Evolutionary conservation across 306 rosid species (phyloP).

Genomic region (Cercis canadensis): DNA sequence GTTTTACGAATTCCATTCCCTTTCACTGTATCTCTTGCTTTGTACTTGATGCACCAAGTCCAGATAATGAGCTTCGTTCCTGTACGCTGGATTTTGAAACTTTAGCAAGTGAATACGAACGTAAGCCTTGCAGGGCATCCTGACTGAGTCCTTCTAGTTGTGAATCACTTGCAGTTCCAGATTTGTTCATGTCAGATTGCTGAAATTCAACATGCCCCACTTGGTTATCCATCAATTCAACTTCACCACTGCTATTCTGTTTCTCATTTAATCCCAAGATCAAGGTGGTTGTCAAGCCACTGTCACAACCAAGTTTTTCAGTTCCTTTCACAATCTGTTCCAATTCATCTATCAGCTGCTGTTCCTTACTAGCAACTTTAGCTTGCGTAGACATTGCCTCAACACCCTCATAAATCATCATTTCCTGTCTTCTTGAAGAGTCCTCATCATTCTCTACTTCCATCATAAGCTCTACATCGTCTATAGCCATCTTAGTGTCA

Average conservation of each 20-base stretch:
- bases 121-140: constrained; percentile 28
- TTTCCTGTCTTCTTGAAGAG: constrained; percentile 1
- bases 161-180: constrained; percentile 30
- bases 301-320: constrained; percentile 42
- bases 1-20: constrained; percentile 38
- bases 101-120: constrained; percentile 25
- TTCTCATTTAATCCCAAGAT: constrained; percentile 33
- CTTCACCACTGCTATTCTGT: constrained; percentile 38
- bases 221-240: constrained; percentile 41
- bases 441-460: constrained; percentile 39
- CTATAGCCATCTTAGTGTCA: constrained; percentile 20
- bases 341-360: constrained; percentile 39
- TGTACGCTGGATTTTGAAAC: constrained; percentile 25
- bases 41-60: constrained; percentile 27
- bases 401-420: constrained; percentile 9
- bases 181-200: constrained; percentile 15
- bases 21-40: constrained; percentile 33
- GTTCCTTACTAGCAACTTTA: constrained; percentile 34
- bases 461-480: constrained; percentile 38
- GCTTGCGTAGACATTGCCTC: constrained; percentile 19
- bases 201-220: constrained; percentile 42
- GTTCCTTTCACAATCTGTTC: constrained; percentile 50
- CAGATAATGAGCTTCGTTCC: constrained; percentile 2
- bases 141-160: constrained; percentile 33
- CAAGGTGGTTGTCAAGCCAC: constrained; percentile 15